A percentile compares a stretch with the other conserved stretches of the same genome.
phyloP scores from a whole-genome alignment of 2,329 filamentous ascomycete genomes.

The Cadophora sp. region DNA sequence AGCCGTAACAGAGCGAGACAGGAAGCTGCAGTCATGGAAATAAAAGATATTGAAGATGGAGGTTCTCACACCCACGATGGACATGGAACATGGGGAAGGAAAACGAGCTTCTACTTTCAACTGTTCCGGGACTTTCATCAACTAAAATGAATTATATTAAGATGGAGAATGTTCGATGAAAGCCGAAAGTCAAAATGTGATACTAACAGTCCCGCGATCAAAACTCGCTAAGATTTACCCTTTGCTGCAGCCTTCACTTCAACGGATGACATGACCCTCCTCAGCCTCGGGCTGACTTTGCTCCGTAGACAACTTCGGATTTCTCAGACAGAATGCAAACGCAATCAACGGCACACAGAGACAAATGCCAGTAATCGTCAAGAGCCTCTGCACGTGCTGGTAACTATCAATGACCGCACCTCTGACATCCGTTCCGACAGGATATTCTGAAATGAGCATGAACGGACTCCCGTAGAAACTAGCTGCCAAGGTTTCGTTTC shows the following conservation, averaged over 20 bases:
- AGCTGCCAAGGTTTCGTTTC: conserved; percentile 50
- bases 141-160: not conserved
- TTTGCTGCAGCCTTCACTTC: not conserved
- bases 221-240: not conserved
- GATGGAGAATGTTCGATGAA: not conserved
- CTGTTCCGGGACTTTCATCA: not conserved
- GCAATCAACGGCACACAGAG: conserved; percentile 53
- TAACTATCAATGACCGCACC: conserved; percentile 43
- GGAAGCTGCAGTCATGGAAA: not conserved
- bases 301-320: conserved; percentile 44
- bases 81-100: not conserved
- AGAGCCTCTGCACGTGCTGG: conserved; percentile 51
- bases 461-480: conserved; percentile 47
- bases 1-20: not conserved
- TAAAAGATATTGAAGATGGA: not conserved
- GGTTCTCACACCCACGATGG: not conserved
- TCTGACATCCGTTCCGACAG: conserved; percentile 50
- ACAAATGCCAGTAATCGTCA: conserved; percentile 58
- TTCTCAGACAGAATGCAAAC: conserved; percentile 53
- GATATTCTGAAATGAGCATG: conserved; percentile 45
- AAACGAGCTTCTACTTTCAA: not conserved
- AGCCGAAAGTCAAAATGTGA: not conserved
- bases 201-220: not conserved
- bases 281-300: conserved; percentile 13
- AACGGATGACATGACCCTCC: conserved; percentile 15